phyloP scores from a whole-genome alignment of 805 yeast genomes.

The Lipomyces japonicus region DNA sequence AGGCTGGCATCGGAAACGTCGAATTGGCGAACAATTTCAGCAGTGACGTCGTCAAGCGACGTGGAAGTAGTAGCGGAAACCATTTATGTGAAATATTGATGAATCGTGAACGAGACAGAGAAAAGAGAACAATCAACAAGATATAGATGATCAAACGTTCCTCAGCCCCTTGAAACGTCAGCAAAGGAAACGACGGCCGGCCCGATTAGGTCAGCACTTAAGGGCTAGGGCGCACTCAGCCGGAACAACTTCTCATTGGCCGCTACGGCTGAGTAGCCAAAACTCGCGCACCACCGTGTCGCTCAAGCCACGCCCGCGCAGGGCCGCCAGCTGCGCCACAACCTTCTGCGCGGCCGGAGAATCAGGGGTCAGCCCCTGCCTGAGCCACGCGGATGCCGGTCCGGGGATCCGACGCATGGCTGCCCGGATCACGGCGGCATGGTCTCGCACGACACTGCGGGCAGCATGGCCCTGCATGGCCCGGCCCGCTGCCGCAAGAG shows the following conservation, averaged over 20 bases:
- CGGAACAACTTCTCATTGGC: no score
- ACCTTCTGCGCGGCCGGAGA: neutral
- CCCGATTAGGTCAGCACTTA: no score
- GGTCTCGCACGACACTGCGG: slow-evolving; percentile 19
- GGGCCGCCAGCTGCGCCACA: slow-evolving; percentile 16
- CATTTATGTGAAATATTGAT: no score
- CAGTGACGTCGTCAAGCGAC: neutral
- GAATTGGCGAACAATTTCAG: slow-evolving; percentile 2
- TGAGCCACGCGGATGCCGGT: slow-evolving; percentile 14
- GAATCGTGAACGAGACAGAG: no score
- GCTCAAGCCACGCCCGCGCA: slow-evolving; percentile 28
- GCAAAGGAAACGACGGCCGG: no score
- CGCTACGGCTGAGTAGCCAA: no score
- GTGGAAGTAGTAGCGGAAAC: neutral
- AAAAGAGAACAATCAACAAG: no score
- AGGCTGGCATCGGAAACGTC: slow-evolving; percentile 21
- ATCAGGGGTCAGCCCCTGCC: neutral
- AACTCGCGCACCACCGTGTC: slow-evolving; percentile 27
- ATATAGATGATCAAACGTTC: no score
- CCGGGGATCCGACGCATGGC: slow-evolving; percentile 9
- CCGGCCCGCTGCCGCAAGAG: slow-evolving; percentile 9
- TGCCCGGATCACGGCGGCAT: slow-evolving; percentile 14
- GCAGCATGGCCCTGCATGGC: slow-evolving; percentile 24
- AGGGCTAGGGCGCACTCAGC: no score
- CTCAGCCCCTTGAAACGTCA: no score